These are phyloP conservation scores for Talaromyces sp. DNA, from an alignment of 2,329 filamentous ascomycete species.

Conservation along the genomic window DNA sequence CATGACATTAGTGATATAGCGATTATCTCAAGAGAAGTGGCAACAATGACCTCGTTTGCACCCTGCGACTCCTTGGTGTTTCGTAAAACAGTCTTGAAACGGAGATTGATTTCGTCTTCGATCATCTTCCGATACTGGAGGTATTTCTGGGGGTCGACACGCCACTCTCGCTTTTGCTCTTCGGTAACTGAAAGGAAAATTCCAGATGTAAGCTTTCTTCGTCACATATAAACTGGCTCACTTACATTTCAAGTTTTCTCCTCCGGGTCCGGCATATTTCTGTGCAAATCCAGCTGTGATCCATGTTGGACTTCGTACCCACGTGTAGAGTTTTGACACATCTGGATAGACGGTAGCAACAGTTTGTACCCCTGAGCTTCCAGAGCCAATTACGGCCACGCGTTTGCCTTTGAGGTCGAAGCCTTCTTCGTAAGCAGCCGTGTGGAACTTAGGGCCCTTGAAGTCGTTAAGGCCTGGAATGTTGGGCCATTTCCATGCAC, in stretches of 20 bases:
- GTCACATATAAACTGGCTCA: too few relatives aligned
- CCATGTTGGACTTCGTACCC: not conserved
- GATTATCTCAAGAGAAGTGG: too few relatives aligned
- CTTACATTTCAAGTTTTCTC: not conserved
- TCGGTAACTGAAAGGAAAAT: too few relatives aligned
- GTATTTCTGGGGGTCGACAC: too few relatives aligned
- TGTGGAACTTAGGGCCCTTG: not conserved
- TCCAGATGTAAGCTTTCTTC: too few relatives aligned
- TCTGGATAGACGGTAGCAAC: not conserved
- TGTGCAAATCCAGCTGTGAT: not conserved
- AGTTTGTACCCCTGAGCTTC: not conserved
- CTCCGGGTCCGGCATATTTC: not conserved
- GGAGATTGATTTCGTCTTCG: too few relatives aligned
- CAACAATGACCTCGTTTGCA: too few relatives aligned
- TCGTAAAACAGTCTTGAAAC: too few relatives aligned
- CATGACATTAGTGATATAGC: too few relatives aligned
- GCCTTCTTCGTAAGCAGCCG: not conserved
- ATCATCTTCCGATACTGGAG: too few relatives aligned
- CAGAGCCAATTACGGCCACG: conserved; percentile 3
- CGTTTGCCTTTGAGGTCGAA: not conserved
- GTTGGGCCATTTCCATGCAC: conserved; percentile 8
- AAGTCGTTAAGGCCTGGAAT: not conserved
- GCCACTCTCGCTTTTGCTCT: too few relatives aligned
- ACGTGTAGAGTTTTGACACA: not conserved
- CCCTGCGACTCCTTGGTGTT: too few relatives aligned